Evolutionary conservation across 345 rosid genomes (phyloP).

Genomic region (Citropsis articulata): DNA sequence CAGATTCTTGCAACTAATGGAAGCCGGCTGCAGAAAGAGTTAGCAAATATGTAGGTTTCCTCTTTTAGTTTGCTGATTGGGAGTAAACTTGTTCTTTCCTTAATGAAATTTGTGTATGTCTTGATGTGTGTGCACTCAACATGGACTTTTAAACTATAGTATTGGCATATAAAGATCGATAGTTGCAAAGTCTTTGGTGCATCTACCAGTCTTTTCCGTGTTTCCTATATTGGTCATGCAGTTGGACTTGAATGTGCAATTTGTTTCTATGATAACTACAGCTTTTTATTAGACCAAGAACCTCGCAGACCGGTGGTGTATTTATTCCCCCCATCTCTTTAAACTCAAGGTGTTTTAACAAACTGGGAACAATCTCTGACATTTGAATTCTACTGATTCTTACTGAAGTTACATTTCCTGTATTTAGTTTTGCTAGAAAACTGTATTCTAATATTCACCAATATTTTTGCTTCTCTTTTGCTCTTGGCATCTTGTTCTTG

Average conservation of each 20-base stretch:
- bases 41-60: constrained; percentile 65
- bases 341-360: neutral
- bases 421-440: neutral
- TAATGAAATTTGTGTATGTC: constrained; percentile 1
- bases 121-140: neutral
- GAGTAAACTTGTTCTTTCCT: neutral
- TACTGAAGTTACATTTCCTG: neutral
- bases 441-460: neutral
- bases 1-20: constrained; percentile 61
- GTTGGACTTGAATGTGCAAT: neutral
- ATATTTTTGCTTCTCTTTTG: neutral
- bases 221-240: neutral
- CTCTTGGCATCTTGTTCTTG: neutral
- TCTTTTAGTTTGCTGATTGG: constrained; percentile 10
- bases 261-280: neutral
- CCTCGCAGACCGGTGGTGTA: neutral
- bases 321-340: neutral
- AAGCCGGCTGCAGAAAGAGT: constrained; percentile 59
- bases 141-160: neutral
- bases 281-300: neutral
- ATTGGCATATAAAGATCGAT: neutral
- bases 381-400: neutral
- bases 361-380: neutral
- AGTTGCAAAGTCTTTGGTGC: neutral
- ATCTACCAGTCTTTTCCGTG: neutral